A percentile compares a stretch with the other conserved stretches of the same genome.
These are phyloP conservation scores for Thuja plicata DNA, from an alignment of 83 land plant species.

Conservation along the genomic window DNA sequence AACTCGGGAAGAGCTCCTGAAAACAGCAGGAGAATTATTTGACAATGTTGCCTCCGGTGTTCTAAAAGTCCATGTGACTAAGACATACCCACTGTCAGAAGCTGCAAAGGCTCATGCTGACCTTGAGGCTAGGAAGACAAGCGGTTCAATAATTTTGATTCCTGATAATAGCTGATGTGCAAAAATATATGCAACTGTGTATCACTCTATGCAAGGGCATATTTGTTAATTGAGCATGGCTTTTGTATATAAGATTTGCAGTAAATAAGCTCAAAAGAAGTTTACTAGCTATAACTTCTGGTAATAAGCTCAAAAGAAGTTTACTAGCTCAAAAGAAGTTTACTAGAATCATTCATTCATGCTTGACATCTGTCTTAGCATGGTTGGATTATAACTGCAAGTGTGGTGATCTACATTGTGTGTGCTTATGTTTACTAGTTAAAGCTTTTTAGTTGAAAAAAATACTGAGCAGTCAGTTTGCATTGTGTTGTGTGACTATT, in stretches of 20 bases:
- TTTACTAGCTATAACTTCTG: neutral
- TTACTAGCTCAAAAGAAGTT: neutral
- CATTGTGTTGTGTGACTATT: neutral
- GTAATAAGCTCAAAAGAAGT: neutral
- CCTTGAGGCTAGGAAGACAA: slow-evolving; percentile 78
- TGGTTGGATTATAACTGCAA: neutral
- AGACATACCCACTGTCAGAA: slow-evolving; percentile 75
- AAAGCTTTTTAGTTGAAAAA: neutral
- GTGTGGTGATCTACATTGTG: neutral
- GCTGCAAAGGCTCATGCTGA: slow-evolving; percentile 95
- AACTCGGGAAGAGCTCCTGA: slow-evolving; percentile 88
- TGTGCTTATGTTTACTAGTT: neutral
- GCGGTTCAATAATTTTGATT: slow-evolving; percentile 82
- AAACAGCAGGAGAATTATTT: slow-evolving; percentile 80
- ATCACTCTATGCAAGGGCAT: neutral
- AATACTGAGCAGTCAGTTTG: neutral
- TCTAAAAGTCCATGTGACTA: slow-evolving; percentile 69
- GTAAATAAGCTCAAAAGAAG: neutral
- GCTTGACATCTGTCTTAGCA: neutral
- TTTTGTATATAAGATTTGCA: neutral
- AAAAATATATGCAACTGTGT: neutral
- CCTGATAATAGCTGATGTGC: slow-evolving; percentile 28
- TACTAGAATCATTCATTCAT: neutral
- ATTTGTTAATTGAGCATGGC: neutral
- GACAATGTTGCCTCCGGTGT: slow-evolving; percentile 65